Evolutionary conservation across 2,329 filamentous ascomycete species (phyloP).

Genomic region (Fusarium pseudograminearum): DNA sequence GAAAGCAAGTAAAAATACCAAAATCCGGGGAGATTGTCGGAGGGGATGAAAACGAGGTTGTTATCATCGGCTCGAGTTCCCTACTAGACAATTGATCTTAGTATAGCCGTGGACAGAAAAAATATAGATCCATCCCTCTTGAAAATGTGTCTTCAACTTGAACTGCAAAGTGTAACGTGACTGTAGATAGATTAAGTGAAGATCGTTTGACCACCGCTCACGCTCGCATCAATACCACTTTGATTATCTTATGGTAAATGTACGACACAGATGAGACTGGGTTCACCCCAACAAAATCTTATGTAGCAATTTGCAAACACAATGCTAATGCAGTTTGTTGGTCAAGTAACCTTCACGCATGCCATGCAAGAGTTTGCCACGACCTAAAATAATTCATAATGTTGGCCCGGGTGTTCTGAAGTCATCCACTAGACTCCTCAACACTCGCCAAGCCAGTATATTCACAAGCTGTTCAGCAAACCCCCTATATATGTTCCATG

Average conservation of each 20-base stretch:
- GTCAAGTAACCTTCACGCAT: neutral
- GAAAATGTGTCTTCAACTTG: neutral
- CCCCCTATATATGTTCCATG: constrained; percentile 2
- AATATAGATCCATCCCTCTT: constrained; percentile 45
- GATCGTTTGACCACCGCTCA: neutral
- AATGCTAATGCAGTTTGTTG: neutral
- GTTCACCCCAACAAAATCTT: neutral
- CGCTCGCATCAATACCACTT: neutral
- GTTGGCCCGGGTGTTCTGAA: constrained; percentile 2
- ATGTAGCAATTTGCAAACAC: neutral
- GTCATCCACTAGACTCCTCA: constrained; percentile 1
- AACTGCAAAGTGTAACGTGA: neutral
- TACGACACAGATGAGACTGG: neutral
- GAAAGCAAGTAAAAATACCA: constrained; percentile 44
- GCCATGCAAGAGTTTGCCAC: neutral
- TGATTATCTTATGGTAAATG: neutral
- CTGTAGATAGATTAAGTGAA: neutral
- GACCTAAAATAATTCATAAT: constrained; percentile 8
- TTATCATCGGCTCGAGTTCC: constrained; percentile 39
- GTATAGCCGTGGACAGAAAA: constrained; percentile 45
- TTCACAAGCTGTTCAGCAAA: neutral
- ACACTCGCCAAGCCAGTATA: constrained; percentile 1
- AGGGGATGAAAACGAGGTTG: constrained; percentile 43
- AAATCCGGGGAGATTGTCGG: constrained; percentile 42
- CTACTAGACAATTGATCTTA: constrained; percentile 41